phyloP scores from a whole-genome alignment of 352 stramenopile genomes.

The Phytophthora hybrid region DNA sequence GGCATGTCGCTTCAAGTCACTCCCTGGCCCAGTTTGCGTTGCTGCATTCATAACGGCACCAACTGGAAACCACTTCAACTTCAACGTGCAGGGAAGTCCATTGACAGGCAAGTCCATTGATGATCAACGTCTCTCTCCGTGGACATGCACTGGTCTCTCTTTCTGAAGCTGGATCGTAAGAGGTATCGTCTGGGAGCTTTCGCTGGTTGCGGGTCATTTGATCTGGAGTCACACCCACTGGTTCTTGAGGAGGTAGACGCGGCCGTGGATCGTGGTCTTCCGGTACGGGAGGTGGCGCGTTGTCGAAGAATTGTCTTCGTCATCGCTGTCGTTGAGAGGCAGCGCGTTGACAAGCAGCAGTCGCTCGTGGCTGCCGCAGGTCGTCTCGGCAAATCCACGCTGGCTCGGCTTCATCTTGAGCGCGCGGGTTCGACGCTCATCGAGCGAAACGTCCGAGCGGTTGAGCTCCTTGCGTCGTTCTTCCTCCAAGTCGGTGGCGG shows the following conservation, averaged over 20 bases:
- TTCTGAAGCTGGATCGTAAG: neutral
- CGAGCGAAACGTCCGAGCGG: conserved; percentile 14
- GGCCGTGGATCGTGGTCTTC: conserved; percentile 11
- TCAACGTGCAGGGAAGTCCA: neutral
- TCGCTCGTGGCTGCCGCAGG: conserved; percentile 15
- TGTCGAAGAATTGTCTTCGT: neutral
- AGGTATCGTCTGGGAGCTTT: neutral
- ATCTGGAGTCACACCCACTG: conserved; percentile 28
- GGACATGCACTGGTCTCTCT: neutral
- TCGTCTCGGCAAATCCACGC: conserved; percentile 20
- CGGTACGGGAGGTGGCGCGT: conserved; percentile 28
- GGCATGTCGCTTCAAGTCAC: too few relatives aligned
- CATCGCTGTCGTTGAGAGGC: conserved; percentile 23
- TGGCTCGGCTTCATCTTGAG: neutral
- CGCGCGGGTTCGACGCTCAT: neutral
- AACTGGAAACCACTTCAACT: too few relatives aligned
- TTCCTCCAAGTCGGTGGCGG: conserved; percentile 25
- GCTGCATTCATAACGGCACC: too few relatives aligned
- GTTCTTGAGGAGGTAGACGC: conserved; percentile 17
- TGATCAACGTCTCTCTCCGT: neutral
- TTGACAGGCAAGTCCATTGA: neutral
- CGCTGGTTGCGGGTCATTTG: neutral
- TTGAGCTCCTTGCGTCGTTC: conserved; percentile 15
- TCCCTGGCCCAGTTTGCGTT: too few relatives aligned
- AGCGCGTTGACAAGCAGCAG: conserved; percentile 21